Percentiles rank a stretch among this genome's conserved stretches.
phyloP scores from a whole-genome alignment of 2,329 filamentous ascomycete species.

The Fusarium neocosmosporiellum region DNA sequence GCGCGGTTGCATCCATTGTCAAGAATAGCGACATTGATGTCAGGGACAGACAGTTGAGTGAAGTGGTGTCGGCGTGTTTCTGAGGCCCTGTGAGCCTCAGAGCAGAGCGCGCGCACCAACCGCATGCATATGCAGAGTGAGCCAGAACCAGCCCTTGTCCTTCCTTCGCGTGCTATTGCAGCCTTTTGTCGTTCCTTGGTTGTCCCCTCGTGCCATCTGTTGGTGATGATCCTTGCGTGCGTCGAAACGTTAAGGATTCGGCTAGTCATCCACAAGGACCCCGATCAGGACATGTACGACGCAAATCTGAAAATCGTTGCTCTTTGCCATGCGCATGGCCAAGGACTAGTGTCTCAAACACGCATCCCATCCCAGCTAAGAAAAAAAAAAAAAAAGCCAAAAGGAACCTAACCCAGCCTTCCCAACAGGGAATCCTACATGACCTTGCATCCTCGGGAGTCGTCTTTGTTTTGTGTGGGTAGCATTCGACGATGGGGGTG shows the following conservation, averaged over 20 bases:
- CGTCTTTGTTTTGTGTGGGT: conserved; percentile 9
- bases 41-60: conserved; percentile 8
- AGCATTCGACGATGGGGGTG: conserved; percentile 1
- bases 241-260: conserved; percentile 12
- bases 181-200: background rate
- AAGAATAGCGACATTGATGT: background rate
- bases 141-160: conserved; percentile 6
- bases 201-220: conserved; percentile 3
- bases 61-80: background rate
- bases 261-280: conserved; percentile 1
- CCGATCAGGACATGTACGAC: conserved; percentile 4
- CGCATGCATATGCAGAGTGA: conserved; percentile 9
- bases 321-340: conserved; percentile 21
- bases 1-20: background rate
- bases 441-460: conserved; percentile 11
- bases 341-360: conserved; percentile 32
- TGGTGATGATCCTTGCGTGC: conserved; percentile 10
- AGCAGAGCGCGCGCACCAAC: background rate
- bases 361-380: conserved; percentile 39
- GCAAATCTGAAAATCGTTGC: conserved; percentile 30
- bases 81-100: background rate
- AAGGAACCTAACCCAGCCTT: conserved; percentile 5
- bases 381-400: conserved; percentile 32
- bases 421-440: conserved; percentile 24
- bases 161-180: conserved; percentile 5